Evolutionary conservation across 768 basidiomycete genomes (phyloP), one percentile per base, ranked within the genome.

Genomic region (Flagelloscypha sp.): DNA sequence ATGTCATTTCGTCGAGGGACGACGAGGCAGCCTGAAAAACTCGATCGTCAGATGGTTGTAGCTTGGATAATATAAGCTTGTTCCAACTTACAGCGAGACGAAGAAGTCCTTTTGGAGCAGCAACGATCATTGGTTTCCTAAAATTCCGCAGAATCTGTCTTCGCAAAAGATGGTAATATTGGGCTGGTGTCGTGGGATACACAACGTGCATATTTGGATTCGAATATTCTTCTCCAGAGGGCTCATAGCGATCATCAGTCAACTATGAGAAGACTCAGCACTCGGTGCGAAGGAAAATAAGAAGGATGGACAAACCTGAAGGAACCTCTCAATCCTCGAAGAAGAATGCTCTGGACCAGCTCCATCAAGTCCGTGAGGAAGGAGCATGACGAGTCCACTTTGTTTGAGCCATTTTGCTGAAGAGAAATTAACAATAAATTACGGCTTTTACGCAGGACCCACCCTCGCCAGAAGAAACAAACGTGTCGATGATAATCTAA

Each of bases 301-400:
- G 13, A 16, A 2, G n/a, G n/a, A 22, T 9, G 19, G 3, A 18
- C 52, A 37, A 37, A 84, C 86, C 68, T 90, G 90, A n/a, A 94
- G 63, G 77, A 89, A 84, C 24, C 90, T 69, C 52, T 95, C 90
- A 27, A 94, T 66, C 11, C 90, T 76, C 32, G 77, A 83, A 0
- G 86, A 89, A 1, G 89, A 94, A 51, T 95, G 90, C 53, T 95
- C 90, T 0, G 90, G 90, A 2, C 92, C 90, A 11, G 90, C 89
- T 19, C 90, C 90, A 46, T 95, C 89, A 11, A 88, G 65, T 11
- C 92, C 90, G 42, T 95, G 90, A 17, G 90, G 90, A 0, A 95
- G 66, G 30, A 89, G 72, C 38, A 95, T 59, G 4, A 88, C 80
- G 15, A 95, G 70, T 0, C 84, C 90, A 45, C 87, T 92, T 59